Evolutionary conservation across 257 asterid genomes (phyloP).

Genomic region (Verbascum thapsus): DNA sequence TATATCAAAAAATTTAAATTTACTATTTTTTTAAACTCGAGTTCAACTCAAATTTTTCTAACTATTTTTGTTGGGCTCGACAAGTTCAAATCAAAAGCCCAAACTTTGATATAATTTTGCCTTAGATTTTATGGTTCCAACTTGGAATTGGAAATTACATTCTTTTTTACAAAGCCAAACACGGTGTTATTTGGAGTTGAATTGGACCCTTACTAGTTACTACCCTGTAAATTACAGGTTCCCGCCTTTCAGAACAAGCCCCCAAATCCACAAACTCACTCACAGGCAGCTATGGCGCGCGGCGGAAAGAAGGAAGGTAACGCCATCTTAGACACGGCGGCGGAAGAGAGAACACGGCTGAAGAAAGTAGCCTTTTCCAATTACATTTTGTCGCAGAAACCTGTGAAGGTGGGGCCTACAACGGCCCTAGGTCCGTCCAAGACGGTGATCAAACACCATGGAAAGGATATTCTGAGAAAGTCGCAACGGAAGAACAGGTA

Average conservation of each 20-base stretch:
- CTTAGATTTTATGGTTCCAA: no score
- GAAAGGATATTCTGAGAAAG: slow-evolving; percentile 72
- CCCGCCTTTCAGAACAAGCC: background rate
- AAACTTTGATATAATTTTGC: no score
- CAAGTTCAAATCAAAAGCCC: no score
- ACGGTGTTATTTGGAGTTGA: no score
- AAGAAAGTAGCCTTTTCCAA: slow-evolving; percentile 56
- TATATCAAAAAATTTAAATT: no score
- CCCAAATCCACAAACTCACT: background rate
- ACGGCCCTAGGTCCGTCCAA: slow-evolving; percentile 64
- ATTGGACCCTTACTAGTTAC: no score
- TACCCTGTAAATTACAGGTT: background rate
- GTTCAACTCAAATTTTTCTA: no score
- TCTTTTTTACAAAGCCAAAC: no score
- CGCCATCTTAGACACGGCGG: slow-evolving; percentile 47
- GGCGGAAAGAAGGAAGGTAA: slow-evolving; percentile 44
- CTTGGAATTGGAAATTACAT: no score
- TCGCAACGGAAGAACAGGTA: slow-evolving; percentile 78
- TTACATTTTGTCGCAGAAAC: slow-evolving; percentile 47
- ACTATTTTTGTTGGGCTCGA: no score
- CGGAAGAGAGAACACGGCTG: slow-evolving; percentile 60
- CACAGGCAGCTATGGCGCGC: slow-evolving; percentile 48
- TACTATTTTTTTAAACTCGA: no score
- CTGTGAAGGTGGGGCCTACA: slow-evolving; percentile 38
- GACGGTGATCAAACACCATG: slow-evolving; percentile 72